phyloP scores from a whole-genome alignment of 2,329 filamentous ascomycete genomes.

The Trichoderma koningii region DNA sequence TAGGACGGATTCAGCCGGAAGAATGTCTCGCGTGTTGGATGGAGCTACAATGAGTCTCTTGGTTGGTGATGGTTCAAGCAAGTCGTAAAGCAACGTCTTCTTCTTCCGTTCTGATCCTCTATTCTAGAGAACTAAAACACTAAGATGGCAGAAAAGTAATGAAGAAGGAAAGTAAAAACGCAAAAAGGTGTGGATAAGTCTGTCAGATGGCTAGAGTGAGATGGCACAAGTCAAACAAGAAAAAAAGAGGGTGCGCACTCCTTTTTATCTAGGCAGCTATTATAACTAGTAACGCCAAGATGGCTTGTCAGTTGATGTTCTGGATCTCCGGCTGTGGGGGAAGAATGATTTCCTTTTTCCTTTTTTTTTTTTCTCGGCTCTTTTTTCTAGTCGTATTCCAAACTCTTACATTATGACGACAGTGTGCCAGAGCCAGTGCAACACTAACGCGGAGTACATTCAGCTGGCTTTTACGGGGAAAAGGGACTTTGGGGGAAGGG shows the following conservation, averaged over 20 bases:
- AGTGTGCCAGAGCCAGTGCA: neutral
- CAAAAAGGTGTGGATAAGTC: no score
- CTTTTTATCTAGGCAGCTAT: constrained; percentile 5
- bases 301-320: neutral
- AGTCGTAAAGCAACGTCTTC: neutral
- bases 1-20: constrained; percentile 13
- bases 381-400: neutral
- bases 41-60: no score
- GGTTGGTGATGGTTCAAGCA: constrained; percentile 12
- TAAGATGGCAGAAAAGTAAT: neutral
- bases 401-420: constrained; percentile 5
- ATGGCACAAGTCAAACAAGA: no score
- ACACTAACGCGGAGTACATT: neutral
- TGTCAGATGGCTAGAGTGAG: neutral
- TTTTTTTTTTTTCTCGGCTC: no score
- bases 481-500: constrained; percentile 5
- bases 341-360: no score
- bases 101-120: neutral
- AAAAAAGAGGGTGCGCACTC: neutral
- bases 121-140: no score
- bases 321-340: constrained; percentile 7
- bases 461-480: constrained; percentile 1
- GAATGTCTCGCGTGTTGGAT: neutral
- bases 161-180: neutral
- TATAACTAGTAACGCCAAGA: neutral